Evolutionary conservation across 2,329 filamentous ascomycete genomes (phyloP), one percentile per base, ranked within the genome.

Genomic region (Apiospora phragmitis): DNA sequence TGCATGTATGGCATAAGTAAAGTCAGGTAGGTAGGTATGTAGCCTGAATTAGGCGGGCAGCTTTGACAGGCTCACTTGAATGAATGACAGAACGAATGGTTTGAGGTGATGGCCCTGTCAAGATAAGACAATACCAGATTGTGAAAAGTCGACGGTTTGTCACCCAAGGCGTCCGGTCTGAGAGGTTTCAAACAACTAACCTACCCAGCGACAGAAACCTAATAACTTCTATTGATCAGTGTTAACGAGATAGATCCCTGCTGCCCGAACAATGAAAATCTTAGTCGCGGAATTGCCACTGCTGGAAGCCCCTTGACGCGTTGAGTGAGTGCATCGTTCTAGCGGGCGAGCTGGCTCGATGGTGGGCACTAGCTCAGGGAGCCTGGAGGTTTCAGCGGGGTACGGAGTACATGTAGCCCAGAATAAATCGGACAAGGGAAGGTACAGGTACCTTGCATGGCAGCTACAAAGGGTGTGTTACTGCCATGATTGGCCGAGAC

Each of bases 221-320:
- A 38, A n/a, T 29, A 18, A 29, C 21, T 38, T 35, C 55, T 35
- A 62, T 62, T 55, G 18, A 21, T 59, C 51, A 29, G 51, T 35
- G 51, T 35, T 59, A 59, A 59, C 35, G 51, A 35, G 29, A 35
- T 59, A 24, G 55, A 38, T 14, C 55, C 55, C 32, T 62, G 55
- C 32, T 4, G 29, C 18, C 32, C 9, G 55, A 38, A 62, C 55
- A 62, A 62, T 62, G 55, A n/a, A 62, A 38, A 62, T 62, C 55
- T 29, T 38, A 62, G 55, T 62, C 55, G 32, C 55, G 55, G 55
- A 38, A 62, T 62, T 62, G 55, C 55, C 55, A 62, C 55, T 62
- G 55, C 18, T 62, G 7, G 21, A 55, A 55, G 51, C 18, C 26
- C 14, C 26, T 18, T 32, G 51, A 62, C 55, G 55, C 55, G 55